These are phyloP conservation scores for Grosmannia clavigera DNA, from an alignment of 2,329 filamentous ascomycete genomes.

Conservation along the genomic window DNA sequence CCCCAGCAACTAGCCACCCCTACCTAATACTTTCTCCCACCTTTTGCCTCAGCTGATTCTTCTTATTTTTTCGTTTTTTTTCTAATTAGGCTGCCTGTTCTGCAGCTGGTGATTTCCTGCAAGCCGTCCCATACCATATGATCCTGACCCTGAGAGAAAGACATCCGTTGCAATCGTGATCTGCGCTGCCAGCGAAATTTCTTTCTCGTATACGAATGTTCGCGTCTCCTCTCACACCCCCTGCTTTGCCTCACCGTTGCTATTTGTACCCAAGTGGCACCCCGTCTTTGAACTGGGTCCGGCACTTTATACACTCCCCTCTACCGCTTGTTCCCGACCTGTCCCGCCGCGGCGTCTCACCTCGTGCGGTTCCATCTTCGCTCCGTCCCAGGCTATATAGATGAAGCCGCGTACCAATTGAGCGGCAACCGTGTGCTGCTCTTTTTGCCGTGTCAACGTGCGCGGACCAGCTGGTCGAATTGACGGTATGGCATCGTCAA, in stretches of 20 bases:
- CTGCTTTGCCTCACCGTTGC: background rate
- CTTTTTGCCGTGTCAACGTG: background rate
- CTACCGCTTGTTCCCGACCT: background rate
- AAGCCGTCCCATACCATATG: background rate
- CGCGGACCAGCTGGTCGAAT: conserved; percentile 17
- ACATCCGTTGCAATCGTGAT: background rate
- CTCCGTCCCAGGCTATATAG: conserved; percentile 9
- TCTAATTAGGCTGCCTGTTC: background rate
- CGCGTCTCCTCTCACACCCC: background rate
- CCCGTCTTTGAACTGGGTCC: background rate
- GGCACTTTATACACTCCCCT: background rate
- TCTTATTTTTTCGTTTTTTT: too few relatives aligned
- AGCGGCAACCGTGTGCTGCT: conserved; percentile 5
- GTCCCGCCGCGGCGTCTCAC: background rate
- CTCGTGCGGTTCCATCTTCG: background rate
- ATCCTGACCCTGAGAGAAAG: background rate
- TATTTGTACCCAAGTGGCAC: background rate
- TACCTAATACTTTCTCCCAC: background rate
- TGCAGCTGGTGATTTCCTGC: background rate
- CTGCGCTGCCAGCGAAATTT: background rate
- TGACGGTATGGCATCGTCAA: conserved; percentile 28
- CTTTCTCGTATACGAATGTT: background rate
- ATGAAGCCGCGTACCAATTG: conserved; percentile 17
- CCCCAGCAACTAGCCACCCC: background rate
- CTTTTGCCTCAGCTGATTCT: background rate